Evolutionary conservation across 305 asterid species (phyloP).

Genomic region (Ilex paraguariensis): DNA sequence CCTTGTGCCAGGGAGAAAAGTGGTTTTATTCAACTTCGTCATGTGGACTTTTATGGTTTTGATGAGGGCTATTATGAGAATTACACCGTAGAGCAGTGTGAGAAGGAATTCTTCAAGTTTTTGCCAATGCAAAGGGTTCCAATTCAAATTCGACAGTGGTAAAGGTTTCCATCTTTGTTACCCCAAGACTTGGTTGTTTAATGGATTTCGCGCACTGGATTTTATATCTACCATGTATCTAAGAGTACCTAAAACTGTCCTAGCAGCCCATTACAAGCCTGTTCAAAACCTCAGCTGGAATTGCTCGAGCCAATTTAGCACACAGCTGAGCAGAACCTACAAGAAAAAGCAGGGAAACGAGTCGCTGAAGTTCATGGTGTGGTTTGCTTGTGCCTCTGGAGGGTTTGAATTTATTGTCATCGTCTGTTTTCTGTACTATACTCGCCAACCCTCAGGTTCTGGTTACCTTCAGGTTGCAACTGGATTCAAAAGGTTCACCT

Average conservation of each 20-base stretch:
- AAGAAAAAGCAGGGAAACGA: conserved; percentile 3
- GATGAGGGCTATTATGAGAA: conserved; percentile 15
- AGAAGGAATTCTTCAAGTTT: conserved; percentile 15
- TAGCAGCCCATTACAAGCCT: no score
- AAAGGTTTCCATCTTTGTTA: background rate
- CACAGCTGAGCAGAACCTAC: conserved; percentile 6
- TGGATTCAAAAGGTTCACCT: conserved; percentile 26
- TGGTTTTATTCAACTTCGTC: conserved; percentile 11
- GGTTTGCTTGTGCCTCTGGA: conserved; percentile 22
- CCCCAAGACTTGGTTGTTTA: no score
- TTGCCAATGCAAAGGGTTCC: conserved; percentile 21
- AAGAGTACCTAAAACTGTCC: no score
- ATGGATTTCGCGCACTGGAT: no score
- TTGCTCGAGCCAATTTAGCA: no score
- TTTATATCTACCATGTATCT: no score
- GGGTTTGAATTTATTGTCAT: conserved; percentile 18
- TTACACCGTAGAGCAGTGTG: conserved; percentile 16
- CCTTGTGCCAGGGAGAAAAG: background rate
- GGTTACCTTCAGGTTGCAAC: conserved; percentile 23
- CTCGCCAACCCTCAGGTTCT: background rate
- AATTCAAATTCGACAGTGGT: background rate
- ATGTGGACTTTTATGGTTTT: conserved; percentile 23
- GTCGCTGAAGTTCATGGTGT: conserved; percentile 17
- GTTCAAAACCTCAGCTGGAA: no score
- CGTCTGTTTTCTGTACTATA: conserved; percentile 6